Conservation (phyloP, 2,329 filamentous ascomycete species). For the Emmonsia crescens region DNA sequence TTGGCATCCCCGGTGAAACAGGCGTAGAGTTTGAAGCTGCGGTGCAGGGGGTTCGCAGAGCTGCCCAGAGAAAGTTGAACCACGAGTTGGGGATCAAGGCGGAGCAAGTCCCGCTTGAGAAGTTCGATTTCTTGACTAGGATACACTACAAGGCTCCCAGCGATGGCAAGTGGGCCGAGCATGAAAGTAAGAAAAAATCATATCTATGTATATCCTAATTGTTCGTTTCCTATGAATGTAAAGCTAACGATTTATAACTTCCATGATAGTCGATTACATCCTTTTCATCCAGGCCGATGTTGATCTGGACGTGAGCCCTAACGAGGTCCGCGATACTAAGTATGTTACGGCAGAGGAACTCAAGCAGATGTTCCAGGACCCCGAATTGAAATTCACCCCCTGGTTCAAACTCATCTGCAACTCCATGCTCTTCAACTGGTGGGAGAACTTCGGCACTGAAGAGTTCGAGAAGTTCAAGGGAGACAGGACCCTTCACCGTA, state of each 20-base stretch:
- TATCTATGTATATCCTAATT: not conserved
- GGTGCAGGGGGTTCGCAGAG: conserved; percentile 76
- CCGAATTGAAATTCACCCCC: conserved; percentile 75
- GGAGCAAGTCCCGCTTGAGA: conserved; percentile 77
- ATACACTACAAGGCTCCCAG: conserved; percentile 98
- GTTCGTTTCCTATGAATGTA: not conserved
- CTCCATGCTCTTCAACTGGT: conserved; percentile 97
- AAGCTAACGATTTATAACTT: not conserved
- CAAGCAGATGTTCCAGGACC: conserved; percentile 74
- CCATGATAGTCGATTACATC: conserved; percentile 76
- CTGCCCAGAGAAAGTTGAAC: conserved; percentile 83
- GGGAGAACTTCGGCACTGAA: conserved; percentile 64
- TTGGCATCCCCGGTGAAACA: conserved; percentile 84
- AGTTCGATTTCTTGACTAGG: conserved; percentile 87
- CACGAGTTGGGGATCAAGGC: conserved; percentile 90
- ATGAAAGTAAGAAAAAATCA: conserved; percentile 63
- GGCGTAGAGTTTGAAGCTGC: conserved; percentile 71
- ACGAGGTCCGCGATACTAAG: conserved; percentile 76
- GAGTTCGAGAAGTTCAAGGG: conserved; percentile 76
- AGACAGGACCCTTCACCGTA: conserved; percentile 78
- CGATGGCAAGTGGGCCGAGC: conserved; percentile 96
- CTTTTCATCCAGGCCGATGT: conserved; percentile 95
- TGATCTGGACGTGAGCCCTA: conserved; percentile 69
- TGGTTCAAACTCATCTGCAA: conserved; percentile 99
- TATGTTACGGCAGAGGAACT: conserved; percentile 77